Percentiles rank a stretch among this genome's conserved stretches.
Evolutionary conservation across 257 asterid genomes (phyloP).

Genomic region (Capsicum baccatum): DNA sequence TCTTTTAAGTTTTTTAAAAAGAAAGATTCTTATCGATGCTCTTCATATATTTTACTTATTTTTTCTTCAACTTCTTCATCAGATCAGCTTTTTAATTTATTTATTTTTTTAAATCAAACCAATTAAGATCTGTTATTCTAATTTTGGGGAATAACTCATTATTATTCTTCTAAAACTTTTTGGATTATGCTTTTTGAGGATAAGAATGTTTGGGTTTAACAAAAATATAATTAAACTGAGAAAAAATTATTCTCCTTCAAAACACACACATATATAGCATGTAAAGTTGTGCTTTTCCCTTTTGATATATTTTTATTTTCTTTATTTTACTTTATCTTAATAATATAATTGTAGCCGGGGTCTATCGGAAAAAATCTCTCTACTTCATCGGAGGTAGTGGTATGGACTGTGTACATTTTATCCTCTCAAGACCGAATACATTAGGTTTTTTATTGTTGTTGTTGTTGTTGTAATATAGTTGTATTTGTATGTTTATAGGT

Average conservation of each 20-base stretch:
- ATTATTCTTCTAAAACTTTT: constrained; percentile 42
- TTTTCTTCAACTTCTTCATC: constrained; percentile 2
- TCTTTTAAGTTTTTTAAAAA: constrained; percentile 24
- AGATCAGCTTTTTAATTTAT: neutral
- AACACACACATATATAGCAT: constrained; percentile 55
- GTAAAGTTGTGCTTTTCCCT: constrained; percentile 51
- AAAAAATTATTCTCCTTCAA: constrained; percentile 49
- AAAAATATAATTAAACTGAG: constrained; percentile 45
- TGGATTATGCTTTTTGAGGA: constrained; percentile 56
- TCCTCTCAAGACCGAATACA: no score
- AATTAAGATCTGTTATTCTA: neutral
- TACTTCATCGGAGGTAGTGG: no score
- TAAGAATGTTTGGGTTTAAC: constrained; percentile 62
- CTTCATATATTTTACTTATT: constrained; percentile 3
- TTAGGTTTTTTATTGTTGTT: no score
- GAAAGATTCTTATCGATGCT: constrained; percentile 25
- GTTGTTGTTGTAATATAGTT: no score
- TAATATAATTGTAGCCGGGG: no score
- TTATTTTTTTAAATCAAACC: neutral
- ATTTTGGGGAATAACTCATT: constrained; percentile 20
- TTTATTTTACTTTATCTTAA: neutral
- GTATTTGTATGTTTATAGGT: no score
- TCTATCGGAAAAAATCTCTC: no score
- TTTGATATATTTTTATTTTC: constrained; percentile 28
- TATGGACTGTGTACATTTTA: no score